A percentile compares a stretch with the other conserved stretches of the same genome.
Conservation (phyloP, 441 rosid genomes). For the Syzygium malaccense region DNA sequence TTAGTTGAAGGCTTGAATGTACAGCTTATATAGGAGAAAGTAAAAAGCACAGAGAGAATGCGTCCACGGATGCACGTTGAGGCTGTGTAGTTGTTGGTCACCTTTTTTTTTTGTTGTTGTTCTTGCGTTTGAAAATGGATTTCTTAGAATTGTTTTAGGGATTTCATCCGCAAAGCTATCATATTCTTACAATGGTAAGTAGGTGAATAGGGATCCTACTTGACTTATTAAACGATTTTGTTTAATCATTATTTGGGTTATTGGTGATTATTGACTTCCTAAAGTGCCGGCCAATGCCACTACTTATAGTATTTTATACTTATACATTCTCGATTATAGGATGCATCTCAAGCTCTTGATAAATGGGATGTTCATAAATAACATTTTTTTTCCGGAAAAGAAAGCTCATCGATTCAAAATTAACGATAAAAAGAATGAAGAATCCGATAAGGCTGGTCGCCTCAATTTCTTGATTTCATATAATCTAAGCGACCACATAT, state of each 20-base stretch:
- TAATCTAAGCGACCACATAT: not conserved
- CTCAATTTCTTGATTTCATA: not conserved
- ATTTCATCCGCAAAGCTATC: not conserved
- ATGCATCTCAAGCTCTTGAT: not conserved
- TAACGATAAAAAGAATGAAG: not conserved
- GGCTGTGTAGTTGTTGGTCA: not conserved
- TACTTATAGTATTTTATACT: not conserved
- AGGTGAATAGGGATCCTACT: not conserved
- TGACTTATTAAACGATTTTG: not conserved
- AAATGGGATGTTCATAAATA: not conserved
- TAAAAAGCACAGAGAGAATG: not conserved
- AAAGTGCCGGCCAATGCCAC: not conserved
- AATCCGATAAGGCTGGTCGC: not conserved
- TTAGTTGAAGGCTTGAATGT: not conserved
- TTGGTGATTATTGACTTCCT: not conserved
- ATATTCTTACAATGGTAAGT: not conserved
- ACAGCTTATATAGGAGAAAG: not conserved
- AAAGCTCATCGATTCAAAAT: not conserved
- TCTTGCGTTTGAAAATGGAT: not conserved
- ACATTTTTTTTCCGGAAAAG: not conserved
- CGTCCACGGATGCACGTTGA: conserved; percentile 7
- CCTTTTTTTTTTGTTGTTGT: not conserved
- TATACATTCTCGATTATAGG: not conserved
- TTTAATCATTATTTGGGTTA: not conserved
- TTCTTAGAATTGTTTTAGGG: not conserved